phyloP scores from a whole-genome alignment of 2,329 filamentous ascomycete species.

The Penicillium sp. region DNA sequence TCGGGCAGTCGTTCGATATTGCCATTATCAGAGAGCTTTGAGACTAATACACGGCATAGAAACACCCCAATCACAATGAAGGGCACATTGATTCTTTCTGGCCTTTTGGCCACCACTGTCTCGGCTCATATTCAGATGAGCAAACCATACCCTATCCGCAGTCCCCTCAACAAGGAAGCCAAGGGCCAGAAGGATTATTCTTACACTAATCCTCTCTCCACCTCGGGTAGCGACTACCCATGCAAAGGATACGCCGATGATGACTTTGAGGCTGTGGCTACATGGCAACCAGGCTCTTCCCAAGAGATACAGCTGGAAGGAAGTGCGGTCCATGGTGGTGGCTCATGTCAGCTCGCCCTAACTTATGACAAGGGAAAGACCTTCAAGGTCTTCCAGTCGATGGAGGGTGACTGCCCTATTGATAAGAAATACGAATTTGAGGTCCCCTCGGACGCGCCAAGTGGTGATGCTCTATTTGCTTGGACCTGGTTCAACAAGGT shows the following conservation, averaged over 20 bases:
- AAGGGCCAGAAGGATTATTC: conserved; percentile 61
- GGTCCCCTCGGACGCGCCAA: conserved; percentile 62
- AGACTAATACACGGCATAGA: conserved; percentile 1
- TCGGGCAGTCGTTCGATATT: neutral
- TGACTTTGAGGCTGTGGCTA: conserved; percentile 54
- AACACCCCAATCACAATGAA: conserved; percentile 29
- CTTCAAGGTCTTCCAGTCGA: conserved; percentile 67
- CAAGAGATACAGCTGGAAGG: conserved; percentile 65
- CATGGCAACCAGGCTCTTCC: conserved; percentile 59
- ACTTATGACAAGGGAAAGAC: conserved; percentile 68
- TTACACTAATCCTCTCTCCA: conserved; percentile 65
- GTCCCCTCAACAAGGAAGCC: conserved; percentile 47
- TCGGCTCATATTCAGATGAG: conserved; percentile 56
- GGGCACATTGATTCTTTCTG: conserved; percentile 25
- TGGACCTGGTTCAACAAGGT: conserved; percentile 78
- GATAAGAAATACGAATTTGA: conserved; percentile 60
- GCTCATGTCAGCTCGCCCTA: conserved; percentile 72
- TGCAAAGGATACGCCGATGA: conserved; percentile 67
- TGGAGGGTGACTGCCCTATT: conserved; percentile 57
- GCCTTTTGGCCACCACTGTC: conserved; percentile 32
- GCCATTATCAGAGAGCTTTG: neutral
- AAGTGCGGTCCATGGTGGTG: conserved; percentile 63
- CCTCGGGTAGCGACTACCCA: conserved; percentile 63
- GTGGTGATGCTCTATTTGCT: conserved; percentile 61
- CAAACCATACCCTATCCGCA: conserved; percentile 53